Evolutionary conservation across 805 yeast genomes (phyloP).

Genomic region (Kodamaea neixiangensis): DNA sequence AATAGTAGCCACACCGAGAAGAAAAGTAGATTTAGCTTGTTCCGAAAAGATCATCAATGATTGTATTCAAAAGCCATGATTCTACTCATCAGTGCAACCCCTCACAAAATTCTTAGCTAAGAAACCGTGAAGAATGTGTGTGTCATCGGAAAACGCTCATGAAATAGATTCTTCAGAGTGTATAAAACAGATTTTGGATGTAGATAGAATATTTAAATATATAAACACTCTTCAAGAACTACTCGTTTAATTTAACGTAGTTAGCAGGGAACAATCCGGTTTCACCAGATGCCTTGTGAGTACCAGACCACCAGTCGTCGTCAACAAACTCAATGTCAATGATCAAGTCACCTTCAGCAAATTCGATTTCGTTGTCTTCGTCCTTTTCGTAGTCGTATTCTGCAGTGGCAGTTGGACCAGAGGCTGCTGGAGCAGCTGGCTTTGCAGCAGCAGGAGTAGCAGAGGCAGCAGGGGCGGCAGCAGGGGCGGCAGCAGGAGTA

Average conservation of each 20-base stretch:
- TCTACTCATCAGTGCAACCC: too few species aligned
- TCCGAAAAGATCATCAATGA: too few species aligned
- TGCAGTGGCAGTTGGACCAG: constrained; percentile 54
- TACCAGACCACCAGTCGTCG: constrained; percentile 98
- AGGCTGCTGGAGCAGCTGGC: constrained; percentile 18
- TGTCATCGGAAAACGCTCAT: too few species aligned
- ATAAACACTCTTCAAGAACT: neutral
- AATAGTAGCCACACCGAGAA: too few species aligned
- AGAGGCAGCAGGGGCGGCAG: constrained; percentile 16
- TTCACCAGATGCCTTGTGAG: constrained; percentile 62
- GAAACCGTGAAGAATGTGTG: too few species aligned
- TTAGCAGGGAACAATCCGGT: constrained; percentile 90
- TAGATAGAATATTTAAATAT: neutral
- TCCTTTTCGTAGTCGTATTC: constrained; percentile 83
- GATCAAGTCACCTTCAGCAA: constrained; percentile 81
- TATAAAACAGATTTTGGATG: neutral
- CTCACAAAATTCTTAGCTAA: too few species aligned
- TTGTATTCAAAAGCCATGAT: too few species aligned
- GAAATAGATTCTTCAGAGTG: too few species aligned
- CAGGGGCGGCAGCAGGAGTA: constrained; percentile 5
- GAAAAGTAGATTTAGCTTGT: too few species aligned
- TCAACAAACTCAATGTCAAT: constrained; percentile 84
- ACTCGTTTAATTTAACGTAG: constrained; percentile 53
- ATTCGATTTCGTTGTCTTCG: constrained; percentile 88
- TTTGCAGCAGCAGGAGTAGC: constrained; percentile 16